Base-by-base conservation (phyloP, 306 rosid species). In the Casuarina glauca region DNA sequence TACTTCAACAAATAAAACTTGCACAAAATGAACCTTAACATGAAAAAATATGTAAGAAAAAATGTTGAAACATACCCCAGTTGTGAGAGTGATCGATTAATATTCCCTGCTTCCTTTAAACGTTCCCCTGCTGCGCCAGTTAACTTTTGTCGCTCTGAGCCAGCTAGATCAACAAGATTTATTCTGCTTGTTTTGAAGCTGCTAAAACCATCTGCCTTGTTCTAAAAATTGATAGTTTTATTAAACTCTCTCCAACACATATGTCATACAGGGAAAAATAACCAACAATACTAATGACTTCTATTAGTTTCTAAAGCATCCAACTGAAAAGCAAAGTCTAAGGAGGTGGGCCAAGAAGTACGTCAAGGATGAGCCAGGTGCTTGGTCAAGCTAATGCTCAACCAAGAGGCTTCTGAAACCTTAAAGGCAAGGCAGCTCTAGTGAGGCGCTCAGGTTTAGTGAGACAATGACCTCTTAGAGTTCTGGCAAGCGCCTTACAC, bases 41-140 rank as follows among this genome's bases (percentile, higher is more conserved):
- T 48, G 19, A 70, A 49, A 36, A 17, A 39, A 52, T 15, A 35
- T 7, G 19, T 35, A 43, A 63, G 11, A 35, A 42, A 2, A 74
- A 41, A 78, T 17, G 67, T 11, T 58, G 60, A 72, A 85, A 63
- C 89, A 74, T 95, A 96, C 99, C 99, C 99, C 60, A 96, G 98
- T 85, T 96, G 99, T 64, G 99, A 96, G 80, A 93, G 97, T 53
- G 99, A 96, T 84, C 99, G 83, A 77, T 96, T 96, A 76, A 96
- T 96, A 87, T 93, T 96, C 76, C 98, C 98, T 53, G 99, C 99
- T 86, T 96, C 99, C 89, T 93, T 96, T 85, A 96, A 81, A 67
- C 98, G 94, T 80, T 96, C 99, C 72, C 99, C 99, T 20, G 99
- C 99, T 48, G 99, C 98, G 67, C 96, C 97, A 0, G 98, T 91